Percentiles rank a stretch among this genome's conserved stretches.
Conservation (phyloP, 2,329 filamentous ascomycete species). For the Botryotinia convoluta region DNA sequence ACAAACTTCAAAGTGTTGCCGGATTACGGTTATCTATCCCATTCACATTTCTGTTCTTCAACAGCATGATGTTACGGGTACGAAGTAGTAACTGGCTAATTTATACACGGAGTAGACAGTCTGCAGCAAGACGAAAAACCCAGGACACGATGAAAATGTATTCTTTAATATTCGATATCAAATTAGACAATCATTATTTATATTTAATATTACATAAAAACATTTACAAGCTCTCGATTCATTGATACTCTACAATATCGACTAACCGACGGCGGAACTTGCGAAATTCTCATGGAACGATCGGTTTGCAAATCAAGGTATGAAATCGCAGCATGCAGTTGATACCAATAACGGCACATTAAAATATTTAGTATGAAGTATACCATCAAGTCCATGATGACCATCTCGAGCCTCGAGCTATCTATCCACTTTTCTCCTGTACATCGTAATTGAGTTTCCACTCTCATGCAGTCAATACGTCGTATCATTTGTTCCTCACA, state of each 20-base stretch:
- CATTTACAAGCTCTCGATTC: neutral
- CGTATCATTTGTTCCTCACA: neutral
- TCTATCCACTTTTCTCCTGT: neutral
- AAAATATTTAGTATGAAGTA: neutral
- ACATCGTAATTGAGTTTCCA: neutral
- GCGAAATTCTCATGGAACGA: neutral
- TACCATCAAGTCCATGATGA: neutral
- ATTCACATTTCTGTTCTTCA: neutral
- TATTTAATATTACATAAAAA: neutral
- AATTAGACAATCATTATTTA: neutral
- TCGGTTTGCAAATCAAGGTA: neutral
- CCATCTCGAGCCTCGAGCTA: neutral
- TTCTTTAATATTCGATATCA: neutral
- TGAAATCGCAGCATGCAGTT: neutral
- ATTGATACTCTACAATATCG: too few relatives aligned
- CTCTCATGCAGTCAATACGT: neutral
- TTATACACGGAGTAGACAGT: neutral
- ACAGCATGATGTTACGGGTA: neutral
- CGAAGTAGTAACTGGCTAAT: neutral
- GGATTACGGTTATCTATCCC: neutral
- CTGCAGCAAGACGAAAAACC: neutral
- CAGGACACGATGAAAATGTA: neutral
- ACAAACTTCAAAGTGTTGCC: neutral
- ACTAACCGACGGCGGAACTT: neutral
- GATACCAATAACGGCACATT: neutral